phyloP scores from a whole-genome alignment of 139 green algal species.

The Micractinium conductrix region DNA sequence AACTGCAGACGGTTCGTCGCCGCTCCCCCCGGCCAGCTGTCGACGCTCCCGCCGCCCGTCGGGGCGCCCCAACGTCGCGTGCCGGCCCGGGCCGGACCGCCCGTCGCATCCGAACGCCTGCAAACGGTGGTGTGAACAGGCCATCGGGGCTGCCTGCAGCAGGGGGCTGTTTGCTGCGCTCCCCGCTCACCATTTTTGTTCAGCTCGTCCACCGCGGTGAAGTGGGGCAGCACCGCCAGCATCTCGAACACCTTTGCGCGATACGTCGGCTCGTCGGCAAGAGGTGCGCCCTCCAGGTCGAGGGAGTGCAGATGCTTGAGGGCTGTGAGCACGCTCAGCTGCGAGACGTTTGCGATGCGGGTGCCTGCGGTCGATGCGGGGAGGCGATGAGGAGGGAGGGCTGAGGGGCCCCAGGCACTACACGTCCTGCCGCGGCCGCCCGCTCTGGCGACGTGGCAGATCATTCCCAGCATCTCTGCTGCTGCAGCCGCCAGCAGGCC shows the following conservation, averaged over 20 bases:
- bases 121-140: not conserved
- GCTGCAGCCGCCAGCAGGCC: no score
- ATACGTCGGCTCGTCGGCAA: not conserved
- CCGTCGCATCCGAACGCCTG: not conserved
- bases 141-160: no score
- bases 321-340: conserved; percentile 1
- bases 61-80: not conserved
- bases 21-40: not conserved
- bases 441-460: no score
- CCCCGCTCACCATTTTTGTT: conserved; percentile 35
- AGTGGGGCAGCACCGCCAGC: conserved; percentile 29
- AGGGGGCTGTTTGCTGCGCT: no score
- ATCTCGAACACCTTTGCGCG: conserved; percentile 25
- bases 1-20: not conserved
- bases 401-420: no score
- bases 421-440: no score
- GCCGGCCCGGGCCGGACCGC: not conserved
- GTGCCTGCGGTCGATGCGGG: conserved; percentile 13
- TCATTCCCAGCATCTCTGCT: no score
- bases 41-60: not conserved
- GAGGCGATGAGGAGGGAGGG: no score
- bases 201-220: conserved; percentile 28
- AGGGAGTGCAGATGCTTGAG: conserved; percentile 10
- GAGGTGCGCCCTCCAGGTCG: conserved; percentile 27
- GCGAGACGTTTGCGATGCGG: conserved; percentile 1